phyloP scores from a whole-genome alignment of 306 rosid genomes.

The Glycine latifolia region DNA sequence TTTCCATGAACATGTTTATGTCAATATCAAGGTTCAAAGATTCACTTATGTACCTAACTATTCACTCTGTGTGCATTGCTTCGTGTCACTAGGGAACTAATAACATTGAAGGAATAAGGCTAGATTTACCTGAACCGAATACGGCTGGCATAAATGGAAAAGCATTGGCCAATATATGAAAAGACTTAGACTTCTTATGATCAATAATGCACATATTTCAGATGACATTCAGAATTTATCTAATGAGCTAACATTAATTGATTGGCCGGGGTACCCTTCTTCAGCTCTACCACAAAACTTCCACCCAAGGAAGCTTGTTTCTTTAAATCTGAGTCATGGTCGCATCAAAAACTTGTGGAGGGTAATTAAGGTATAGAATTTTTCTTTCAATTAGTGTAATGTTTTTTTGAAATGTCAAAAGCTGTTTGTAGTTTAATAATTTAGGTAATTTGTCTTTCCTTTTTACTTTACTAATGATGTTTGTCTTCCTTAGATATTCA shows the following conservation, averaged over 20 bases:
- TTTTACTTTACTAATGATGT: not conserved
- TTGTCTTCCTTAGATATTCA: not conserved
- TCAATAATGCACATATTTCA: not conserved
- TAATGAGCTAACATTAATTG: not conserved
- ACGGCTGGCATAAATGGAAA: not conserved
- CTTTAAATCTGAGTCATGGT: not conserved
- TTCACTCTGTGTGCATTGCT: not conserved
- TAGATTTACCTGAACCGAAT: not conserved
- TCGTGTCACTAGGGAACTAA: not conserved
- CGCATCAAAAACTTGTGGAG: not conserved
- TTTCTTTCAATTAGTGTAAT: not conserved
- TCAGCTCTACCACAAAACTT: not conserved
- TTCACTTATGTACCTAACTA: not conserved
- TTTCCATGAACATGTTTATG: too few species aligned
- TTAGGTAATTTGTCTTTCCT: not conserved
- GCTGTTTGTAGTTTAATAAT: not conserved
- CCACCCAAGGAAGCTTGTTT: not conserved
- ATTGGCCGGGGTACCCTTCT: not conserved
- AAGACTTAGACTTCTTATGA: not conserved
- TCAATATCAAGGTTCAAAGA: not conserved
- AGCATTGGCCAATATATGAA: not conserved
- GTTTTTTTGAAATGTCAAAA: not conserved
- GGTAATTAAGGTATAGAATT: not conserved
- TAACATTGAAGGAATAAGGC: not conserved
- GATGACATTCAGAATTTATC: not conserved